Percentiles rank a stretch among this genome's conserved stretches.
These are phyloP conservation scores for Aspergillus jensenii DNA, from an alignment of 2,329 filamentous ascomycete genomes.

Conservation along the genomic window DNA sequence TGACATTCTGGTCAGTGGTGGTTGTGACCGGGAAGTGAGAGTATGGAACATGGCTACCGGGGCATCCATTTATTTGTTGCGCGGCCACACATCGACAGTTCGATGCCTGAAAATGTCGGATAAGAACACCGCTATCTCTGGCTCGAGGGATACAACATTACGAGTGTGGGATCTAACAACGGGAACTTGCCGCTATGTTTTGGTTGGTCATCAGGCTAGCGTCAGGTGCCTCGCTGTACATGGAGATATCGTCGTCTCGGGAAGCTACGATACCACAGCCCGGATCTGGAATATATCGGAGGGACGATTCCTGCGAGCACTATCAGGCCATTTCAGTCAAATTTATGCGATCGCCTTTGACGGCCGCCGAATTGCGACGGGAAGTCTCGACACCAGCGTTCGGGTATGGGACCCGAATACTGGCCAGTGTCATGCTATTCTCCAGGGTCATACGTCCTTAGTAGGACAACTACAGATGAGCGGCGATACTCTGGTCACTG, in stretches of 20 bases:
- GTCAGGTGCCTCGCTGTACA: conserved; percentile 94
- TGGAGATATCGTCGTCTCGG: conserved; percentile 94
- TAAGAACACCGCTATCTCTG: conserved; percentile 88
- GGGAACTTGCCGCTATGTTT: conserved; percentile 83
- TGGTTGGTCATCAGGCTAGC: conserved; percentile 93
- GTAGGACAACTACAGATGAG: conserved; percentile 97
- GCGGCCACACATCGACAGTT: conserved; percentile 95
- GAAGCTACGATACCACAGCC: conserved; percentile 95
- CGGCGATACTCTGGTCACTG: conserved; percentile 90
- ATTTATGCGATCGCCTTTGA: conserved; percentile 99
- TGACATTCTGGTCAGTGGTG: conserved; percentile 90
- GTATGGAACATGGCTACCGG: conserved; percentile 96
- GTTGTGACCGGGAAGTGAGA: conserved; percentile 92
- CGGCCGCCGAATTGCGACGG: conserved; percentile 87
- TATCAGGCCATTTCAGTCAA: conserved; percentile 95
- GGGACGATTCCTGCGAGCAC: conserved; percentile 83
- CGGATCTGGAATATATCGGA: conserved; percentile 98
- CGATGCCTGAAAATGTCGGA: conserved; percentile 98
- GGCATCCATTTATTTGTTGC: conserved; percentile 74
- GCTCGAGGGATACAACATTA: conserved; percentile 90
- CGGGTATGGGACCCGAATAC: conserved; percentile 92
- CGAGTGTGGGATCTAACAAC: conserved; percentile 92
- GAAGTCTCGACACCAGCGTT: conserved; percentile 93
- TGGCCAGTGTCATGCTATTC: conserved; percentile 82
- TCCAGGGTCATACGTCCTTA: conserved; percentile 94